Evolutionary conservation across 345 rosid species (phyloP), one percentile per base, ranked within the genome.

Genomic region (Rhizophora mangle): DNA sequence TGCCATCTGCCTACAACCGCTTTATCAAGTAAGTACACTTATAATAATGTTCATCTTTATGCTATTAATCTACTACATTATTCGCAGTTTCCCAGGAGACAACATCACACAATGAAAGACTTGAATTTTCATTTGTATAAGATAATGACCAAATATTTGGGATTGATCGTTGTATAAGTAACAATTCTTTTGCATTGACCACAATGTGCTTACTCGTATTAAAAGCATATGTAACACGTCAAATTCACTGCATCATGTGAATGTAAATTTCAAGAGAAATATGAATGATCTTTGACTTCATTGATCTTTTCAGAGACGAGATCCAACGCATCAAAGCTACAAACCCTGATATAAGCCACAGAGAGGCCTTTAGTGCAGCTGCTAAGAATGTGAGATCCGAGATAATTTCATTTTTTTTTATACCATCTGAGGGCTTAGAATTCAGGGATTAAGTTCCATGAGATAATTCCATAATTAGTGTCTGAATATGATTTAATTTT

Each of bases 1-100:
- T 92, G 82, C 99, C 99, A 74, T 96, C 99, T 64, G 99, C 99
- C 68, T 96, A 96, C 87, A 96, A 96, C 83, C 92, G 99, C 83
- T 96, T 96, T 86, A 92, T 96, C 88, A 96, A 96, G 99, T 96
- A 76, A 85, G 93, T 72, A 66, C 53, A 39, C 16, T 34, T 62
- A 19, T 11, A 39, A 39, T 39, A 10, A 39, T 39, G 3, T 39
- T 39, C 46, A 8, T 39, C 9, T 39, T 9, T 8, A 9, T 39
- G 46, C 46, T 39, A 36, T 8, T 36, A 36, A 36, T 36, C 39
- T 36, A 6, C 46, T 8, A 10, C 1, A 39, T 39, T 8, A 39
- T 58, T 64, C 22, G 59, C 37, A 47, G 32, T 2, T 51, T 31
- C 22, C 52, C 5, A 36, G 54, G 47, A 5, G 6, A 31, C 54